These are phyloP conservation scores for Metarhizium robertsii DNA, from an alignment of 2,329 filamentous ascomycete genomes.

Conservation along the genomic window DNA sequence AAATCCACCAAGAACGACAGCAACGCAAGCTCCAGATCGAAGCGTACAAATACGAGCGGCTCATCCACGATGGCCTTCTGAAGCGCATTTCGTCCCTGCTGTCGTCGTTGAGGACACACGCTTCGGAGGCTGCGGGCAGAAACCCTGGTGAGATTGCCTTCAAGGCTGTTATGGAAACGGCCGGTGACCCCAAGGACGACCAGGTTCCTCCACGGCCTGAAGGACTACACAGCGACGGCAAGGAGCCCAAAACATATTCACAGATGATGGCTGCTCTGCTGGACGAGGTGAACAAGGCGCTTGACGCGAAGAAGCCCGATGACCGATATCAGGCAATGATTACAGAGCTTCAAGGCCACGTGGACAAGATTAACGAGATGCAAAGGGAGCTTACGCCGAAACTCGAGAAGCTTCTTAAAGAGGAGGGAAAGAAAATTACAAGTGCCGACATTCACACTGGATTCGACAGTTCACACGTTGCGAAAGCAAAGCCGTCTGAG, in stretches of 20 bases:
- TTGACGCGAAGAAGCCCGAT: constrained; percentile 65
- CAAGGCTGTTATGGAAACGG: constrained; percentile 76
- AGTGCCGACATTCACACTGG: constrained; percentile 83
- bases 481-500: constrained; percentile 44
- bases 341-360: constrained; percentile 66
- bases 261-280: constrained; percentile 98
- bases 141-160: constrained; percentile 79
- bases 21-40: constrained; percentile 84
- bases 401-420: constrained; percentile 72
- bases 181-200: constrained; percentile 62
- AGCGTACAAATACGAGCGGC: constrained; percentile 82
- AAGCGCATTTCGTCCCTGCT: constrained; percentile 75
- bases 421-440: constrained; percentile 84
- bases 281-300: constrained; percentile 79
- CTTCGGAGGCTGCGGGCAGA: constrained; percentile 52
- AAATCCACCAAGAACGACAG: constrained; percentile 86
- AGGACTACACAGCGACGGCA: constrained; percentile 67
- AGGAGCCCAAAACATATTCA: constrained; percentile 73
- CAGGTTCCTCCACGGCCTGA: constrained; percentile 65
- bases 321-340: constrained; percentile 69
- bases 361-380: constrained; percentile 66
- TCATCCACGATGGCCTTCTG: constrained; percentile 86
- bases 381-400: constrained; percentile 68
- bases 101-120: constrained; percentile 63
- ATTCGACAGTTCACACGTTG: constrained; percentile 79